These are phyloP conservation scores for Misopates orontium DNA, from an alignment of 257 asterid genomes.

Conservation along the genomic window DNA sequence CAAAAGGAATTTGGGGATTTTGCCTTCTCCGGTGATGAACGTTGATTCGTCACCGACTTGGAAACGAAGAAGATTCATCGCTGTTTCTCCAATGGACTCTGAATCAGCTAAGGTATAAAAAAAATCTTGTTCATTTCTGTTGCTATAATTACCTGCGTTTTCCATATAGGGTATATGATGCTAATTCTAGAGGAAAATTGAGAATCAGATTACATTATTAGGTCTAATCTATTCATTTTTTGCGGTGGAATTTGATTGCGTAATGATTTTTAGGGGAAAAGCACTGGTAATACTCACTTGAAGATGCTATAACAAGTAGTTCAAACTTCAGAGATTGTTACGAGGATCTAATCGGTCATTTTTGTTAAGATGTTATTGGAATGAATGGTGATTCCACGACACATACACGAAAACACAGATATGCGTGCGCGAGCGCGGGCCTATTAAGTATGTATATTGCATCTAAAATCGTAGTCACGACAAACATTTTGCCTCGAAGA, in stretches of 20 bases:
- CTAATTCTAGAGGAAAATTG: conserved; percentile 4
- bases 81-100: conserved; percentile 65
- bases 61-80: conserved; percentile 62
- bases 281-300: not conserved
- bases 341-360: too few species aligned
- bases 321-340: too few species aligned
- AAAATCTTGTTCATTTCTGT: not conserved
- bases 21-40: conserved; percentile 48
- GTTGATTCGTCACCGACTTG: conserved; percentile 53
- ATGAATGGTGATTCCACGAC: too few species aligned
- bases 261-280: not conserved
- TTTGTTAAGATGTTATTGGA: too few species aligned
- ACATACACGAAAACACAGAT: too few species aligned
- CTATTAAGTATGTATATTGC: too few species aligned
- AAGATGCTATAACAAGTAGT: too few species aligned
- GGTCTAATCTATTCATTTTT: not conserved
- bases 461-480: too few species aligned
- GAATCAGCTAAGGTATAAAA: conserved; percentile 76
- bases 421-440: too few species aligned
- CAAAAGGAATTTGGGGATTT: conserved; percentile 17
- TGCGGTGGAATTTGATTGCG: not conserved
- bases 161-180: conserved; percentile 4
- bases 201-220: not conserved
- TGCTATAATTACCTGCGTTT: not conserved
- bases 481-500: too few species aligned